Evolutionary conservation across 2,329 filamentous ascomycete species (phyloP).

Genomic region (Pseudogymnoascus sp.): DNA sequence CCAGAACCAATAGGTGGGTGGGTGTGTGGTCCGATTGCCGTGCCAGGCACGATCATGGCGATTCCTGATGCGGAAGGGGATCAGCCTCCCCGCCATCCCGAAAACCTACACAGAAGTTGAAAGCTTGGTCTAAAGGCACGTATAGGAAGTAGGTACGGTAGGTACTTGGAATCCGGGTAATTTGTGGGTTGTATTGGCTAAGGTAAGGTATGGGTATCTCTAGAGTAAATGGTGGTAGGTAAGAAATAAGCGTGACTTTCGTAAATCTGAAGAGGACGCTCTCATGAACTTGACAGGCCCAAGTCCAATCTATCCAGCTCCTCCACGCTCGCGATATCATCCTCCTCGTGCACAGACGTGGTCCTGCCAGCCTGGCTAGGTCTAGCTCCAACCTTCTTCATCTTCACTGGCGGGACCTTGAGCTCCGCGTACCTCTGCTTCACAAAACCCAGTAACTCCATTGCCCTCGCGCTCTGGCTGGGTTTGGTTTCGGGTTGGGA

Average conservation of each 20-base stretch:
- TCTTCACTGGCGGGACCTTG: background rate
- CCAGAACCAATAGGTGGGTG: background rate
- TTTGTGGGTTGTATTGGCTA: background rate
- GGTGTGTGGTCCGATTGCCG: background rate
- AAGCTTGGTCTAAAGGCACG: background rate
- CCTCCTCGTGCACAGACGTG: constrained; percentile 14
- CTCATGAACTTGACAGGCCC: background rate
- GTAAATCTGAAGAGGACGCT: background rate
- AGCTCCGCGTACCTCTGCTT: background rate
- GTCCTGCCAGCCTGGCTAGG: constrained; percentile 45
- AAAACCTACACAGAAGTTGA: background rate
- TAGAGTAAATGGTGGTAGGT: background rate
- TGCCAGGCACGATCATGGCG: background rate
- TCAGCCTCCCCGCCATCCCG: background rate
- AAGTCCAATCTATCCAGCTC: background rate
- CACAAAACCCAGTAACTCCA: constrained; percentile 22
- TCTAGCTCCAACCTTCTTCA: background rate
- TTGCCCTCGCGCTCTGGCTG: constrained; percentile 21
- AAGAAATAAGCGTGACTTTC: background rate
- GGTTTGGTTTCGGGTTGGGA: constrained; percentile 14
- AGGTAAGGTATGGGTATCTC: background rate
- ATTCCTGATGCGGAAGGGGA: constrained; percentile 1
- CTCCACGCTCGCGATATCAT: background rate
- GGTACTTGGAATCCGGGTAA: background rate
- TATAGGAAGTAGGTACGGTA: background rate